Evolutionary conservation across 2,329 filamentous ascomycete genomes (phyloP), one percentile per base, ranked within the genome.

Genomic region (Alternaria arborescens): DNA sequence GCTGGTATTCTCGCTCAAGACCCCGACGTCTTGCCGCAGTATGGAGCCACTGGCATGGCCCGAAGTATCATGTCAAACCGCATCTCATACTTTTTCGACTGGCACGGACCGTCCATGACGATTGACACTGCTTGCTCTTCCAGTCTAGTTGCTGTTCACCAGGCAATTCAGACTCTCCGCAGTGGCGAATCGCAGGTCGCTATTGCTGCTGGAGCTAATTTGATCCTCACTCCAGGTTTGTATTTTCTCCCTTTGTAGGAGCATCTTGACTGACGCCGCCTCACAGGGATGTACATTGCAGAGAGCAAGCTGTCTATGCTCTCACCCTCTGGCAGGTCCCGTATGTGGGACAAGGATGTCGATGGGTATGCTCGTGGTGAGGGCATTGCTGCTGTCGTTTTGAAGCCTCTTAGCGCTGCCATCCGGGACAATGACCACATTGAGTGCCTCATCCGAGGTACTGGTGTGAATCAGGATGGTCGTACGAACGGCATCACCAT

Each of bases 281-380:
- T 24, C 22, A 0, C 22, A 24, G 22, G 22, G 5, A 24, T 24
- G 22, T 24, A 24, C 22, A 24, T 24, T 24, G 22, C 22, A 24
- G 22, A 24, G 22, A 24, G 22, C 54, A 73, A 71, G 8, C 60
- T 78, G 24, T 58, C 69, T 2, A 76, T 79, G 71, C 63, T 79
- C 7, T 77, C 71, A 3, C 73, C 74, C 1, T 8, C 8, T 30
- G 28, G 66, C 67, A 8, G 71, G 74, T 18, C 46, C 8, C 38
- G 43, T 1, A 78, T 77, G 71, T 81, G 73, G 72, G 73, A 75
- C 14, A 73, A 69, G 0, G 48, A 69, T 3, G 85, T 83, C 0
- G 74, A 85, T 62, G 85, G 84, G 8, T 85, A 80, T 70, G 84
- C 78, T 30, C 80, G 85, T 0, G 84, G 83, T 11, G 87, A 88